Evolutionary conservation across 2,329 filamentous ascomycete species (phyloP).

Genomic region (Talaromyces amestolkiae): DNA sequence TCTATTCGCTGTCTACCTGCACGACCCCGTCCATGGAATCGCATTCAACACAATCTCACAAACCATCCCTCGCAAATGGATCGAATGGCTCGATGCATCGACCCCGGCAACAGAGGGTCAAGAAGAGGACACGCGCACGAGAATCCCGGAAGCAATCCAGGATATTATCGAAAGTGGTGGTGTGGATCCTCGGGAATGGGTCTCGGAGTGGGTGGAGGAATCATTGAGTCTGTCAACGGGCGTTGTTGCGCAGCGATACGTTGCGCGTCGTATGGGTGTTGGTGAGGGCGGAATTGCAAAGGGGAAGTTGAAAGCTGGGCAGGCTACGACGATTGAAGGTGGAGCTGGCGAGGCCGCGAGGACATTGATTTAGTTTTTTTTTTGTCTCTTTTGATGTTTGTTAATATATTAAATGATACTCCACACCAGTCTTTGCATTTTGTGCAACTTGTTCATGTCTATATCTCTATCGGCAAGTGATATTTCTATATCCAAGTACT

Average conservation of each 20-base stretch:
- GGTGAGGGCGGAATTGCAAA: slow-evolving; percentile 70
- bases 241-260: slow-evolving; percentile 89
- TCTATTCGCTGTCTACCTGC: slow-evolving; percentile 73
- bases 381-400: slow-evolving; percentile 3
- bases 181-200: slow-evolving; percentile 94
- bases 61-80: slow-evolving; percentile 78
- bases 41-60: slow-evolving; percentile 82
- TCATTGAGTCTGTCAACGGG: slow-evolving; percentile 73
- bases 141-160: slow-evolving; percentile 75
- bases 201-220: slow-evolving; percentile 96
- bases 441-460: slow-evolving; percentile 1
- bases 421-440: slow-evolving; percentile 3
- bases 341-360: slow-evolving; percentile 61
- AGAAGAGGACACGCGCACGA: slow-evolving; percentile 35
- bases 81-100: slow-evolving; percentile 83
- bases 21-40: slow-evolving; percentile 88
- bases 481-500: neutral
- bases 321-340: slow-evolving; percentile 56
- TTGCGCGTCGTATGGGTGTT: slow-evolving; percentile 92
- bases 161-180: slow-evolving; percentile 73
- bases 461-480: neutral
- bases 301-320: slow-evolving; percentile 53
- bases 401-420: slow-evolving; percentile 16
- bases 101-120: slow-evolving; percentile 39
- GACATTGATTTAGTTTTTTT: slow-evolving; percentile 36